These are phyloP conservation scores for Ensete glaucum DNA, from an alignment of 176 grass and related monocot species.

Conservation along the genomic window DNA sequence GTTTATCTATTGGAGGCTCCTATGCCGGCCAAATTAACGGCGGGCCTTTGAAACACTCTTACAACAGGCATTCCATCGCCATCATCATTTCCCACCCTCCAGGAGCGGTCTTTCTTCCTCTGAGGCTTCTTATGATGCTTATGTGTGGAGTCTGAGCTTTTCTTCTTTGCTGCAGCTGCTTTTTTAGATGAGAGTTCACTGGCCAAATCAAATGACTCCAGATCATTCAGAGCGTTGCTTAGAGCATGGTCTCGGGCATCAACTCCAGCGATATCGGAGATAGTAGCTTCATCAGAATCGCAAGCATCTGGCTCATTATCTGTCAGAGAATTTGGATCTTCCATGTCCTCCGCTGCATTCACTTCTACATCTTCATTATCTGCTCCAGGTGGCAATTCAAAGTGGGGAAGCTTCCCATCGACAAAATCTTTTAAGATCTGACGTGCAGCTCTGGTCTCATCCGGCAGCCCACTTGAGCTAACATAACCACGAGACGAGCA, in stretches of 20 bases:
- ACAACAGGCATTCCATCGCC: constrained; percentile 40
- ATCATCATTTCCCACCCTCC: constrained; percentile 43
- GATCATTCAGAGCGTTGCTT: constrained; percentile 33
- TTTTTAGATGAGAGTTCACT: constrained; percentile 8
- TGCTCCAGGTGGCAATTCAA: constrained; percentile 52
- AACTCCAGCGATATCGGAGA: not conserved
- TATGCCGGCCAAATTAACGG: constrained; percentile 13
- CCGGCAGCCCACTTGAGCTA: constrained; percentile 58
- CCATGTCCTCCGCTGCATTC: not conserved
- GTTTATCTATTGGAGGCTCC: not conserved
- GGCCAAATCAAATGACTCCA: constrained; percentile 48
- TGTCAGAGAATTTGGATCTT: constrained; percentile 12
- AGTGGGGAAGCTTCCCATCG: constrained; percentile 86
- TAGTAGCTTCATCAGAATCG: not conserved
- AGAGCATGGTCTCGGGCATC: constrained; percentile 25
- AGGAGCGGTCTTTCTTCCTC: constrained; percentile 64
- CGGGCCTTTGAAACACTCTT: constrained; percentile 42
- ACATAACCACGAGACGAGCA: constrained; percentile 76
- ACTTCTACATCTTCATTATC: not conserved
- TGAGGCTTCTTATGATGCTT: constrained; percentile 62
- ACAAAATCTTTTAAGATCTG: constrained; percentile 93
- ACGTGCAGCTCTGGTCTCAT: constrained; percentile 70
- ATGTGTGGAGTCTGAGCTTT: constrained; percentile 26
- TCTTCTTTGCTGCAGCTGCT: constrained; percentile 19
- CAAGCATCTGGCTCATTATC: constrained; percentile 11